phyloP scores from a whole-genome alignment of 768 basidiomycete genomes.

The Galerina marginata region DNA sequence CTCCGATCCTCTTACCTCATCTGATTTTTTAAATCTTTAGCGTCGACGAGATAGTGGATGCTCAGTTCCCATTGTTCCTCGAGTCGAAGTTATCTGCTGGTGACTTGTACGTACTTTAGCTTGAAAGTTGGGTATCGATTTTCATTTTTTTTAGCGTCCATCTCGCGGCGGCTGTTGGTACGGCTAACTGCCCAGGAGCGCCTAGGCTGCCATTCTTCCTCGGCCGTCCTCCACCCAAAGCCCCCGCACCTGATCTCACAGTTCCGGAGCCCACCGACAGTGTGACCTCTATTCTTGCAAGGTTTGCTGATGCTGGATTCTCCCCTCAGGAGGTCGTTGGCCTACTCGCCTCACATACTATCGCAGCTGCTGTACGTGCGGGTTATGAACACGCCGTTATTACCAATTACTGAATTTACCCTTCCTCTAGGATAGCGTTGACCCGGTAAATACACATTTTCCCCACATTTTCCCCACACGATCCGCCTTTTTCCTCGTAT shows the following conservation, averaged over 20 bases:
- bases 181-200: conserved; percentile 43
- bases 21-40: conserved; percentile 13
- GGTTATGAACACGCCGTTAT: not conserved
- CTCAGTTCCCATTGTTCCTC: conserved; percentile 28
- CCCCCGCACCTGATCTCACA: conserved; percentile 29
- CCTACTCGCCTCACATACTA: conserved; percentile 32
- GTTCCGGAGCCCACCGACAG: conserved; percentile 30
- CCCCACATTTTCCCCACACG: no score
- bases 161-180: conserved; percentile 32
- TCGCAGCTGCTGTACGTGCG: conserved; percentile 30
- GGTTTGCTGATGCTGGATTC: conserved; percentile 36
- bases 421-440: conserved; percentile 27
- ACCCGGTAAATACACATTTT: conserved; percentile 6
- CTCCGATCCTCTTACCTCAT: not conserved
- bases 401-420: not conserved
- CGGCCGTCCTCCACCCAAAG: conserved; percentile 32
- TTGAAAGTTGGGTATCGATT: not conserved
- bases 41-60: conserved; percentile 26
- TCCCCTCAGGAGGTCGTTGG: conserved; percentile 29
- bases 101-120: conserved; percentile 25
- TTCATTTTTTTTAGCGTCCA: conserved; percentile 20
- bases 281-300: conserved; percentile 29
- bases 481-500: no score
- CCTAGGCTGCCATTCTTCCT: conserved; percentile 36
- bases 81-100: conserved; percentile 21